These are phyloP conservation scores for Solanum bulbocastanum DNA, from an alignment of 257 asterid species.

Conservation along the genomic window DNA sequence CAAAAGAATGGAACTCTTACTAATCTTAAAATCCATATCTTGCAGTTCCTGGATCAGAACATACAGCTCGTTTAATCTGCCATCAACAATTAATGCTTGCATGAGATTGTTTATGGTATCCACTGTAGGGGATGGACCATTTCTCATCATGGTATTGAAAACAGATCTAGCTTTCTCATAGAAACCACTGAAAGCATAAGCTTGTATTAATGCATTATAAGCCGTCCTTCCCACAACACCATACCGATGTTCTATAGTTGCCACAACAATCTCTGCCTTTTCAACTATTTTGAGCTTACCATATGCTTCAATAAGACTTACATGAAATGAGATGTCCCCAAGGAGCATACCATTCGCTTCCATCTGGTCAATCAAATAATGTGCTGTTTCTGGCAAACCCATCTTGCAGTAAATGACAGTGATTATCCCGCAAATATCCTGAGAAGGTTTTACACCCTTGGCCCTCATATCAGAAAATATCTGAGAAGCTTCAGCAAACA, in stretches of 20 bases:
- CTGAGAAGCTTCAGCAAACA: slow-evolving; percentile 74
- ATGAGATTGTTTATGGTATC: slow-evolving; percentile 69
- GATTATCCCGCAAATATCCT: slow-evolving; percentile 41
- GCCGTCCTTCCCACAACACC: slow-evolving; percentile 47
- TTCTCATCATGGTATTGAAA: slow-evolving; percentile 82
- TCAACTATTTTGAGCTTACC: slow-evolving; percentile 65
- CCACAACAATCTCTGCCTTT: slow-evolving; percentile 67
- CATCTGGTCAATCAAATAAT: slow-evolving; percentile 51
- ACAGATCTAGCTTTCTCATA: slow-evolving; percentile 96
- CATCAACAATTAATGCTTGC: slow-evolving; percentile 75
- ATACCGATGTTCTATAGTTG: slow-evolving; percentile 43
- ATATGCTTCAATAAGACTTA: slow-evolving; percentile 63
- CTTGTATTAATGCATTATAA: slow-evolving; percentile 80
- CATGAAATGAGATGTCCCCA: slow-evolving; percentile 39
- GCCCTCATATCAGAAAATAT: slow-evolving; percentile 81
- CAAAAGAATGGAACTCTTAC: slow-evolving; percentile 72
- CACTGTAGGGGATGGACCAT: slow-evolving; percentile 86
- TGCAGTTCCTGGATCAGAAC: slow-evolving; percentile 89
- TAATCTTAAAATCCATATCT: slow-evolving; percentile 92
- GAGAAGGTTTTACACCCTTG: slow-evolving; percentile 58
- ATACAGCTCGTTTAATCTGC: slow-evolving; percentile 76
- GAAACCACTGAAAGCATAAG: slow-evolving; percentile 73
- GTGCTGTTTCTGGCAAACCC: slow-evolving; percentile 86
- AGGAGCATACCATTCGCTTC: slow-evolving; percentile 39
- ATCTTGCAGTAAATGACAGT: slow-evolving; percentile 45